Percentiles rank a stretch among this genome's conserved stretches.
Conservation (phyloP, 805 yeast genomes). For the Kockiozyma suomiensis region DNA sequence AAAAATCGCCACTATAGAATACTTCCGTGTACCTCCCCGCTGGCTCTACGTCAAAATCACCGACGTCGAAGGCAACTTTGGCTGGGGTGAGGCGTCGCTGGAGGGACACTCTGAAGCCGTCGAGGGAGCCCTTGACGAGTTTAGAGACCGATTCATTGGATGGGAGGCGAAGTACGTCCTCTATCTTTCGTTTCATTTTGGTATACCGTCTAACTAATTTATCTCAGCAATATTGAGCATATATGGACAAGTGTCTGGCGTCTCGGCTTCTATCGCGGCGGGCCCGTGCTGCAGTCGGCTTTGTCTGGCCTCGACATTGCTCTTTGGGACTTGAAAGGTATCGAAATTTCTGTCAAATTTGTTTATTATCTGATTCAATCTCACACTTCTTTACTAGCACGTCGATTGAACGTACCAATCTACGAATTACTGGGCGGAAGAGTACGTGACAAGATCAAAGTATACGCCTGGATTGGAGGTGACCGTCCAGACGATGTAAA, state of each 20-base stretch:
- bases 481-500: constrained; percentile 39
- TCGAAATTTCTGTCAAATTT: no score
- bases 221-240: constrained; percentile 17
- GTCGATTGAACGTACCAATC: constrained; percentile 40
- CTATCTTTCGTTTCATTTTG: background rate
- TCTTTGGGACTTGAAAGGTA: constrained; percentile 43
- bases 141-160: constrained; percentile 41
- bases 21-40: constrained; percentile 41
- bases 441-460: constrained; percentile 39
- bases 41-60: constrained; percentile 41
- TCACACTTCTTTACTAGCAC: constrained; percentile 2
- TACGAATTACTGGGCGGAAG: constrained; percentile 41
- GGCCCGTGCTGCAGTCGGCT: constrained; percentile 42
- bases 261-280: constrained; percentile 43
- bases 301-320: constrained; percentile 43
- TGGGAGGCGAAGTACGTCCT: constrained; percentile 37
- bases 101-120: constrained; percentile 44
- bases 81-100: constrained; percentile 43
- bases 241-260: constrained; percentile 38
- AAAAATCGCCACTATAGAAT: constrained; percentile 33
- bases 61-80: constrained; percentile 38
- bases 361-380: no score
- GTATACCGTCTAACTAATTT: background rate
- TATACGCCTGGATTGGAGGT: constrained; percentile 44
- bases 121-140: constrained; percentile 42